Conservation (phyloP, 2,329 filamentous ascomycete species). For the Colletotrichum cordylinicola region DNA sequence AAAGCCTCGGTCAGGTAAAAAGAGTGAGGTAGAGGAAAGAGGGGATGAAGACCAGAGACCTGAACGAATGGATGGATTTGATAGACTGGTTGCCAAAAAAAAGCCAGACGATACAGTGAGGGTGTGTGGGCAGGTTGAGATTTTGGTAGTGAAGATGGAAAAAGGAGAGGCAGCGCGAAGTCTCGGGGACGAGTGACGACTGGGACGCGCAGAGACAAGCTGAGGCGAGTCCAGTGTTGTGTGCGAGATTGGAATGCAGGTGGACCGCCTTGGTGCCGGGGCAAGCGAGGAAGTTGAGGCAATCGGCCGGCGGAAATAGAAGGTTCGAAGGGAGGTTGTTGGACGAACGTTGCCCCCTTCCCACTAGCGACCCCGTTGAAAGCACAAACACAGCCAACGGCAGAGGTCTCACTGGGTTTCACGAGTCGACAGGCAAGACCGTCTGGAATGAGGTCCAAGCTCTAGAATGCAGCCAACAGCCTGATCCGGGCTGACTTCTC, state of each 20-base stretch:
- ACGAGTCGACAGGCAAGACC: not conserved
- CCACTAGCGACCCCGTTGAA: constrained; percentile 7
- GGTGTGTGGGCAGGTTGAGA: not conserved
- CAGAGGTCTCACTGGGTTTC: constrained; percentile 5
- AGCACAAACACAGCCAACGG: not conserved
- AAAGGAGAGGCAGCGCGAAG: constrained; percentile 16
- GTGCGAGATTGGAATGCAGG: constrained; percentile 15
- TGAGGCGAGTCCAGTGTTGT: constrained; percentile 7
- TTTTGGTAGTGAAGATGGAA: not conserved
- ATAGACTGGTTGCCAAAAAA: constrained; percentile 22
- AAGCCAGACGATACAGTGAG: constrained; percentile 20
- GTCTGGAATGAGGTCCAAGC: not conserved
- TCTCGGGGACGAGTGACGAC: not conserved
- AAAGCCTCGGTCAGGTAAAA: not conserved
- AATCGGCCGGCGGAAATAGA: constrained; percentile 2
- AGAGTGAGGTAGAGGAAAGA: constrained; percentile 9
- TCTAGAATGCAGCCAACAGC: not conserved
- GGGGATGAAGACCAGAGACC: not conserved
- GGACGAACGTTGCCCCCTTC: constrained; percentile 9
- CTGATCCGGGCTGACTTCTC: not conserved
- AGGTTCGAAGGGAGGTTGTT: constrained; percentile 14
- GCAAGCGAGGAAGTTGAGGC: not conserved
- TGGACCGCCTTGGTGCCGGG: not conserved
- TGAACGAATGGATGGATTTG: constrained; percentile 20
- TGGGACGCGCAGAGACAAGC: constrained; percentile 13